phyloP scores from a whole-genome alignment of 2,329 filamentous ascomycete species.

The Didymella segeticola region DNA sequence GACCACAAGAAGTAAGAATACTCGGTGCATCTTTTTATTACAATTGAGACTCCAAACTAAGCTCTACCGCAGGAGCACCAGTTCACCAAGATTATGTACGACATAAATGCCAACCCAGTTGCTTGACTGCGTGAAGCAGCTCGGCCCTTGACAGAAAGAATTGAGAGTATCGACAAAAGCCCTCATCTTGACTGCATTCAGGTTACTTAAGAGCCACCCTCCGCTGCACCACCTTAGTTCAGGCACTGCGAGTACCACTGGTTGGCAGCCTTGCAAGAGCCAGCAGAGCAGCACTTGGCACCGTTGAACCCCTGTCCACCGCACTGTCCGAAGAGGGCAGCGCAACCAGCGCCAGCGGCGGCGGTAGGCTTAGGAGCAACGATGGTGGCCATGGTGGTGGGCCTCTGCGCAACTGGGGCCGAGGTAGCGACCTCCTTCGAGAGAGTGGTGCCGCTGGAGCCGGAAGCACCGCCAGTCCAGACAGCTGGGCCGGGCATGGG shows the following conservation, averaged over 20 bases:
- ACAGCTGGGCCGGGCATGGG: constrained; percentile 25
- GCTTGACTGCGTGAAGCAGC: not conserved
- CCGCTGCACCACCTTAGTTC: no score
- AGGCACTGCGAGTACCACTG: constrained; percentile 28
- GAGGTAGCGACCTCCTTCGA: constrained; percentile 18
- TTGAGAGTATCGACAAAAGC: constrained; percentile 1
- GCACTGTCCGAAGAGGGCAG: constrained; percentile 22
- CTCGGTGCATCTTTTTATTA: not conserved
- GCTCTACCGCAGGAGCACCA: not conserved
- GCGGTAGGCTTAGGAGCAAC: not conserved
- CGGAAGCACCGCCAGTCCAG: constrained; percentile 19
- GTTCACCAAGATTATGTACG: not conserved
- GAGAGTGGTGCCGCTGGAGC: constrained; percentile 9
- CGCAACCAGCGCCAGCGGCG: constrained; percentile 10
- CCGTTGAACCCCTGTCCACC: constrained; percentile 24
- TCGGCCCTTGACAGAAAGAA: constrained; percentile 4
- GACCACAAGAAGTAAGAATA: not conserved
- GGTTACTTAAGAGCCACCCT: not conserved
- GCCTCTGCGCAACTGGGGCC: not conserved
- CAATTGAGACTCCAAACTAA: not conserved
- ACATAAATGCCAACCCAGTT: not conserved
- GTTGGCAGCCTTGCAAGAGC: constrained; percentile 26
- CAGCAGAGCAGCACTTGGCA: constrained; percentile 23
- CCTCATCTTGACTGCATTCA: not conserved
- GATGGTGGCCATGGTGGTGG: constrained; percentile 1